A percentile compares a stretch with the other conserved stretches of the same genome.
Conservation (phyloP, 2,329 filamentous ascomycete genomes). For the Aureobasidium sp. region DNA sequence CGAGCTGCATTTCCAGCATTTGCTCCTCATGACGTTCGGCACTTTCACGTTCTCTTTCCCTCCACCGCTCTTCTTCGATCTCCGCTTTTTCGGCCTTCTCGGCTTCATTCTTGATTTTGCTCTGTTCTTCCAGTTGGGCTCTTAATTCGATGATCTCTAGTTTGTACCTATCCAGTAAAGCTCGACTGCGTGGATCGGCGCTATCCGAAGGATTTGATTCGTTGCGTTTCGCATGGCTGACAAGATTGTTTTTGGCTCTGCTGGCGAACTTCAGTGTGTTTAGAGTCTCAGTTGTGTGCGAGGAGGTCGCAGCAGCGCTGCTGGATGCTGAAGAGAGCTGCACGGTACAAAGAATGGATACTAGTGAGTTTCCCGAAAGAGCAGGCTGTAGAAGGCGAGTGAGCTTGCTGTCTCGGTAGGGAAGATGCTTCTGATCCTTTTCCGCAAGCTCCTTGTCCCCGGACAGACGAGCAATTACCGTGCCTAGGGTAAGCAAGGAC, state of each 20-base stretch:
- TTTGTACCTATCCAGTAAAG: conserved; percentile 84
- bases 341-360: conserved; percentile 96
- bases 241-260: conserved; percentile 93
- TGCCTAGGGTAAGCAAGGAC: conserved; percentile 87
- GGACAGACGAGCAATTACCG: conserved; percentile 88
- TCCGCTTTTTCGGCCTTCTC: conserved; percentile 55
- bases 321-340: conserved; percentile 58
- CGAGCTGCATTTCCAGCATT: conserved; percentile 96
- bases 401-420: conserved; percentile 95
- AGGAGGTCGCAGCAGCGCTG: conserved; percentile 62
- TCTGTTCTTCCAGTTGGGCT: conserved; percentile 73
- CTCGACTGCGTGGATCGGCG: conserved; percentile 74
- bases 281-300: conserved; percentile 77
- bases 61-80: conserved; percentile 62
- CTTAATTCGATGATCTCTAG: conserved; percentile 83
- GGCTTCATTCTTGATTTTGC: conserved; percentile 50
- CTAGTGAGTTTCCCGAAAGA: conserved; percentile 83
- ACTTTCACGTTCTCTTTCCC: conserved; percentile 65
- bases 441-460: conserved; percentile 58
- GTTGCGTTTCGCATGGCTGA: conserved; percentile 91
- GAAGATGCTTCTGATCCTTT: conserved; percentile 78
- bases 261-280: conserved; percentile 97
- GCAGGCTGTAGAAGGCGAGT: conserved; percentile 88
- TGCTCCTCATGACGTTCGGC: conserved; percentile 89
- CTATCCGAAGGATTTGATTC: conserved; percentile 72